Evolutionary conservation across 441 rosid species (phyloP).

Genomic region (Erodium trifolium): DNA sequence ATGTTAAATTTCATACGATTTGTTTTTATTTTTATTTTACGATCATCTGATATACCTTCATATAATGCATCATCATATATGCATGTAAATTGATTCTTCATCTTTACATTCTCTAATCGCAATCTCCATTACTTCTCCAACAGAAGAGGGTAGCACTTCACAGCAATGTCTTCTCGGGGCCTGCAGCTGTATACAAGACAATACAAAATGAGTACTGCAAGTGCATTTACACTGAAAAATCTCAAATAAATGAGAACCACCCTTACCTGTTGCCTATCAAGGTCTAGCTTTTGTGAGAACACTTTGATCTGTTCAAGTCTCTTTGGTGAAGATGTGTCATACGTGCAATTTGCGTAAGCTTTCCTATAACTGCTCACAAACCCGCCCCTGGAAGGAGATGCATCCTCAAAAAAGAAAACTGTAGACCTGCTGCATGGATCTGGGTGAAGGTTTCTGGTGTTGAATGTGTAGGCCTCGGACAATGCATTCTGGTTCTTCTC

Average conservation of each 20-base stretch:
- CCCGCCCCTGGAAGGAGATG: constrained; percentile 22
- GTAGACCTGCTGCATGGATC: constrained; percentile 70
- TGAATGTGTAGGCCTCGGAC: constrained; percentile 40
- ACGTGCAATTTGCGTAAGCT: constrained; percentile 38
- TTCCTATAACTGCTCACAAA: constrained; percentile 44
- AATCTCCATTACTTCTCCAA: constrained; percentile 45
- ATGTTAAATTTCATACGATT: too few relatives aligned
- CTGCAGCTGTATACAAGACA: constrained; percentile 37
- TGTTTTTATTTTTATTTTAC: too few relatives aligned
- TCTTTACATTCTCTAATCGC: constrained; percentile 60
- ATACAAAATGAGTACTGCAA: not conserved
- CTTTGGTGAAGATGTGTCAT: constrained; percentile 40
- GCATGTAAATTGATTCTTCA: constrained; percentile 57
- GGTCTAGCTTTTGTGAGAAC: constrained; percentile 47
- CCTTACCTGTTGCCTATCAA: constrained; percentile 45
- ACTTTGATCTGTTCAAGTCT: constrained; percentile 59
- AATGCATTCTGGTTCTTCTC: constrained; percentile 19
- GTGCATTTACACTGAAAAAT: not conserved
- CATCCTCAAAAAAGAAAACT: constrained; percentile 48
- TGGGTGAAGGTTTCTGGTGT: constrained; percentile 39
- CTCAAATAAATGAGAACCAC: not conserved
- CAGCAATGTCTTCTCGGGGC: constrained; percentile 87
- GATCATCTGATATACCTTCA: too few relatives aligned
- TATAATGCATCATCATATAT: constrained; percentile 11
- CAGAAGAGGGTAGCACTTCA: constrained; percentile 54